Evolutionary conservation across 1,284 basidiomycete genomes (phyloP), one percentile per base, ranked within the genome.

Genomic region (Boletus chippewaensis): DNA sequence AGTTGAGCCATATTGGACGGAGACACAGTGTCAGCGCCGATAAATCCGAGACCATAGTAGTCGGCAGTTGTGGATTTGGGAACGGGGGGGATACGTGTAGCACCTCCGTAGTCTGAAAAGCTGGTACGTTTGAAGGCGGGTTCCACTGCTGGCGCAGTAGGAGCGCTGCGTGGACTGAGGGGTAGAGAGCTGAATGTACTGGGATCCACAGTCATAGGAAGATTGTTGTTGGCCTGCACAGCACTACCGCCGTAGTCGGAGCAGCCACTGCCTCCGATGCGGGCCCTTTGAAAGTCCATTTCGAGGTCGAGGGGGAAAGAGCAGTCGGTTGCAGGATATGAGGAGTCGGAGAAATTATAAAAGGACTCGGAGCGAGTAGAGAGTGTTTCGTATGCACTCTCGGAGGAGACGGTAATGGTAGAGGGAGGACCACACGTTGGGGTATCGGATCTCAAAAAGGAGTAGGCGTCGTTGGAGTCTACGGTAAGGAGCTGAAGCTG

Each of bases 351-450:
- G 67, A 78, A 78, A 72, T 80, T 83, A 74, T 81, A 81, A 70
- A 80, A 75, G 53, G 81, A 81, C 59, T 84, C 81, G 54, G 84
- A 80, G 62, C 78, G 80, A 60, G 76, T 75, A 39, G 81, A 85
- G 42, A 79, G 66, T 38, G 80, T 80, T 62, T 88, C 84, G 73
- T 81, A 81, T 60, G 80, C 74, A 57, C 83, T 86, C 67, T 88
- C 86, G 53, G 84, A 84, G 32, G 84, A 87, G 57, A 78, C 79
- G 57, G 87, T 88, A 68, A 90, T 80, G 57, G 81, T 77, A 51
- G 87, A 90, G 45, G 80, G 82, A 53, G 87, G 83, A 54, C 83
- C 83, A 69, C 78, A 77, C 67, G 76, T 78, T 64, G 76, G 79
- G 54, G 79, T 79, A 59, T 80, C 78, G 55, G 80, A 72, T 62